Evolutionary conservation across 352 stramenopile species (phyloP).

Genomic region (Thraustotheca clavata): DNA sequence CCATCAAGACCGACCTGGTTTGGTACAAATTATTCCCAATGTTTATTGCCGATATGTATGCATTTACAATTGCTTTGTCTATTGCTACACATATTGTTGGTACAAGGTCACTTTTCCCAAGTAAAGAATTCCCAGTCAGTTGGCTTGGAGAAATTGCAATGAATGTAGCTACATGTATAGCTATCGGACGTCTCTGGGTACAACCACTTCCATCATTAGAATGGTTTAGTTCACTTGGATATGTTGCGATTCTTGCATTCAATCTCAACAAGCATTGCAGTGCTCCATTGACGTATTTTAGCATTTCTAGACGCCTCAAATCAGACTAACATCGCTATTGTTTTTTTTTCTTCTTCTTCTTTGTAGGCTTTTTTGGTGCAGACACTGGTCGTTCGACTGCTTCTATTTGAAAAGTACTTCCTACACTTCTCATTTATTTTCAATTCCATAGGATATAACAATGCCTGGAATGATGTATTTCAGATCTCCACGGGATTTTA

Average conservation of each 20-base stretch:
- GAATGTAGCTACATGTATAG: neutral
- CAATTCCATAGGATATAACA: neutral
- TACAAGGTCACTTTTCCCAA: neutral
- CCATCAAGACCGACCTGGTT: neutral
- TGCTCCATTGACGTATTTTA: neutral
- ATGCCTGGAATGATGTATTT: slow-evolving; percentile 17
- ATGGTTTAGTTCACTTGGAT: neutral
- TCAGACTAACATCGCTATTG: neutral
- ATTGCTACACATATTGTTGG: slow-evolving; percentile 1
- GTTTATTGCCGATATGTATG: slow-evolving; percentile 12
- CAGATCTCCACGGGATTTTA: slow-evolving; percentile 4
- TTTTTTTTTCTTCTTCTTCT: slow-evolving; percentile 19
- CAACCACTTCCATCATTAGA: too few relatives aligned
- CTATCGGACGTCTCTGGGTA: neutral
- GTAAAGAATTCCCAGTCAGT: neutral
- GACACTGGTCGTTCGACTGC: slow-evolving; percentile 3
- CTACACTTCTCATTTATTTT: neutral
- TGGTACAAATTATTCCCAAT: slow-evolving; percentile 2
- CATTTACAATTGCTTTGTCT: neutral
- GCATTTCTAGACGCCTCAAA: neutral
- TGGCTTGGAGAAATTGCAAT: neutral
- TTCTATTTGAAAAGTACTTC: slow-evolving; percentile 17
- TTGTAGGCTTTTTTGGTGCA: neutral
- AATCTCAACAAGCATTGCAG: slow-evolving; percentile 19
- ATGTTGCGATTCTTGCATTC: neutral